Conservation (phyloP, 2,329 filamentous ascomycete species). For the Aspergillus sp. region DNA sequence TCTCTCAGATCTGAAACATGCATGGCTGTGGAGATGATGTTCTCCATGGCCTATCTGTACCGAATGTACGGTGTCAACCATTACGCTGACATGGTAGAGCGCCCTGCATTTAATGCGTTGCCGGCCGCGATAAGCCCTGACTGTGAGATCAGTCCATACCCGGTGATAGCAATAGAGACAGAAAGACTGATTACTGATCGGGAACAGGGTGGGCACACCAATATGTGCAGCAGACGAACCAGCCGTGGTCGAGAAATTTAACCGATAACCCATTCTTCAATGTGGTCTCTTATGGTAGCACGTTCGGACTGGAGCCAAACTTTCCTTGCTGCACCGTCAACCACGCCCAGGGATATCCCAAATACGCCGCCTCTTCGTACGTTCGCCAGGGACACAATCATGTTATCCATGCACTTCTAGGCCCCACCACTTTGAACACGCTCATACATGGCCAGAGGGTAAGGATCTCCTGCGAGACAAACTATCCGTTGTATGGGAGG, state of each 20-base stretch:
- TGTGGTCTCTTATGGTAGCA: constrained; percentile 45
- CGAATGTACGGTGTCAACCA: constrained; percentile 46
- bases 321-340: constrained; percentile 60
- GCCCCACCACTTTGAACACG: constrained; percentile 46
- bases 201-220: constrained; percentile 51
- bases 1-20: constrained; percentile 45
- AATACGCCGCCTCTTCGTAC: constrained; percentile 53
- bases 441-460: constrained; percentile 30
- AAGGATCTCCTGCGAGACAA: constrained; percentile 47
- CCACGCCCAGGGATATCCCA: constrained; percentile 58
- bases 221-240: constrained; percentile 56
- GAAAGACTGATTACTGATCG: too few relatives aligned
- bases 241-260: constrained; percentile 50
- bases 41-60: constrained; percentile 53
- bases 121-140: constrained; percentile 53
- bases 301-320: constrained; percentile 54
- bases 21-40: constrained; percentile 54
- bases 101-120: constrained; percentile 56
- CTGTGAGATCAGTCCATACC: constrained; percentile 28
- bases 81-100: constrained; percentile 55
- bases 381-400: constrained; percentile 44
- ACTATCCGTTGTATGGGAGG: constrained; percentile 49
- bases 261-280: constrained; percentile 50
- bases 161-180: constrained; percentile 6
- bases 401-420: constrained; percentile 52